Evolutionary conservation across 805 yeast genomes (phyloP), one percentile per base, ranked within the genome.

Genomic region (Ogataea ramenticola): DNA sequence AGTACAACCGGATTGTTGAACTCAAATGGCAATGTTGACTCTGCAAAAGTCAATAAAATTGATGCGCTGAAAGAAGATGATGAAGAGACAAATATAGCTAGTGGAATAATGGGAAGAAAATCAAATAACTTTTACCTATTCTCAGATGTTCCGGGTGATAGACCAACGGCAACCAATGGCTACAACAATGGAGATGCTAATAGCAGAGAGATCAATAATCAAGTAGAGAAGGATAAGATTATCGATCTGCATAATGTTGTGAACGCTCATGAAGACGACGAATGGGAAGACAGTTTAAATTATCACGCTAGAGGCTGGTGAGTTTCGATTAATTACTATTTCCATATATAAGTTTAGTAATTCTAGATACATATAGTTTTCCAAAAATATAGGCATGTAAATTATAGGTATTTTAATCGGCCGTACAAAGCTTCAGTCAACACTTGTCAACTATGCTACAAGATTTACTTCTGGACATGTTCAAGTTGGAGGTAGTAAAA

Each of bases 261-360:
- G 5, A 14, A 26, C 10, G n/a, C 15, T 6, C 17, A 8, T 17
- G 31, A 10, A 17, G 32, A n/a, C 3, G 59, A 51, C 21, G 61
- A 46, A 1, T 54, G 56, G 34, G 46, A 62, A 24, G 70, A 59
- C 43, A 56, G 60, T 46, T 53, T 64, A 49, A 65, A 67, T 46
- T 67, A 67, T 46, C 71, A 67, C 46, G 65, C 72, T 6, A 57
- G 67, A 42, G 72, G 72, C 11, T 67, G 72, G 72, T 67, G 48
- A 22, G 6, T 24, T 24, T 24, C 27, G 27, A 24, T 10, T 24
- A 10, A 24, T 24, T 24, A n/a, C n/a, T n/a, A n/a, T n/a, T n/a
- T n/a, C n/a, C n/a, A n/a, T n/a, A n/a, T n/a, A n/a, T n/a, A n/a
- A n/a, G n/a, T n/a, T n/a, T n/a, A n/a, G n/a, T n/a, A n/a, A n/a